Evolutionary conservation across 1,284 basidiomycete species (phyloP).

Genomic region (Cutaneotrichosporon mucoides): DNA sequence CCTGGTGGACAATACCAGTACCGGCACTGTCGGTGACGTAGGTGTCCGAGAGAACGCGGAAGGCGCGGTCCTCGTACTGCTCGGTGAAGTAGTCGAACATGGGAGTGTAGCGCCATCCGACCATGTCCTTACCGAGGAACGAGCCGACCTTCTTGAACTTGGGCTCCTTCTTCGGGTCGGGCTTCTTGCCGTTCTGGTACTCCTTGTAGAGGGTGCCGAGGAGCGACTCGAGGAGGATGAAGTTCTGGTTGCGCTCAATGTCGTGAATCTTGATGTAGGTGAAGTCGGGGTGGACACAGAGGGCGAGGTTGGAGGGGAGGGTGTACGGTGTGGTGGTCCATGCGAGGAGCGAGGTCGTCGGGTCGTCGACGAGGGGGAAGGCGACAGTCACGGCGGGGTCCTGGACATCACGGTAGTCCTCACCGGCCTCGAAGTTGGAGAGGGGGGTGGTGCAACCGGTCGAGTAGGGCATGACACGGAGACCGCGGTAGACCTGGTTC

Average conservation of each 20-base stretch:
- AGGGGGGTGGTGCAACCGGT: conserved; percentile 93
- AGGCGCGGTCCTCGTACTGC: conserved; percentile 86
- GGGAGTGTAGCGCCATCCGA: conserved; percentile 93
- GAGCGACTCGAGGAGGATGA: conserved; percentile 86
- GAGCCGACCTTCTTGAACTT: conserved; percentile 88
- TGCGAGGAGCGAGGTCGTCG: conserved; percentile 82
- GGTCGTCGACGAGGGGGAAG: conserved; percentile 91
- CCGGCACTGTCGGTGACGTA: conserved; percentile 94
- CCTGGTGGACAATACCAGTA: conserved; percentile 98
- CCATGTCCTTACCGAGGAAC: conserved; percentile 87
- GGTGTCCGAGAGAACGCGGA: conserved; percentile 81
- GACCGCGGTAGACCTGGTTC: conserved; percentile 87
- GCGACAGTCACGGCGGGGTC: conserved; percentile 94
- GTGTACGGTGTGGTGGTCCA: conserved; percentile 99
- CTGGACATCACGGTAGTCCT: conserved; percentile 87
- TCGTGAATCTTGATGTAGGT: conserved; percentile 98
- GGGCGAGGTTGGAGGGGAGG: conserved; percentile 86
- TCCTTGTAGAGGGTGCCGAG: conserved; percentile 93
- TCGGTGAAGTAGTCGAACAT: conserved; percentile 96
- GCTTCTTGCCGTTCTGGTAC: conserved; percentile 54
- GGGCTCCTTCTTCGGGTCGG: conserved; percentile 69
- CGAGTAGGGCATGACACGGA: conserved; percentile 98
- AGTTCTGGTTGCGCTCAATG: conserved; percentile 79
- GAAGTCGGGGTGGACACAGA: conserved; percentile 94
- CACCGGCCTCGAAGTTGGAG: conserved; percentile 96